Conservation (phyloP, 208 protist genomes). For the Strigomonas galati region DNA sequence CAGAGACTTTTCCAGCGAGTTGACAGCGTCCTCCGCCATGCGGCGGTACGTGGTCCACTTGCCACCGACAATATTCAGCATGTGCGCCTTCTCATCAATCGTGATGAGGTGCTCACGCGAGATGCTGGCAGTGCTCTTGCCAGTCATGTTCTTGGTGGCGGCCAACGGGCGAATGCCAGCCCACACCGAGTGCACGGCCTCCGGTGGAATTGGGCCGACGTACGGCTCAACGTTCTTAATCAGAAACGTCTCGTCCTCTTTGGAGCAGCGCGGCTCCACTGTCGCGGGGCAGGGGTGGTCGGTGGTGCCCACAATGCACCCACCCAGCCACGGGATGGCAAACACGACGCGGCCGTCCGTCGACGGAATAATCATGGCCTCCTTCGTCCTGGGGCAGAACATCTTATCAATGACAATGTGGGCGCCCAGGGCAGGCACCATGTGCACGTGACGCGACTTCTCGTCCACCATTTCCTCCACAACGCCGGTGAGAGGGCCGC, state of each 20-base stretch:
- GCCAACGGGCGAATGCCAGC: slow-evolving; percentile 85
- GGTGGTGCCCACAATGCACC: slow-evolving; percentile 94
- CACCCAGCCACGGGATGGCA: slow-evolving; percentile 90
- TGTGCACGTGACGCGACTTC: slow-evolving; percentile 33
- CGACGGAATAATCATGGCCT: slow-evolving; percentile 87
- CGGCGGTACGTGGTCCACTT: slow-evolving; percentile 97
- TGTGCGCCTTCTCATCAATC: slow-evolving; percentile 43
- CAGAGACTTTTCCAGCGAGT: slow-evolving; percentile 48
- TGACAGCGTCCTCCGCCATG: slow-evolving; percentile 91
- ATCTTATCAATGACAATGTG: slow-evolving; percentile 83
- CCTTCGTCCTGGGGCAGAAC: slow-evolving; percentile 69
- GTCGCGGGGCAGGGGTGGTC: slow-evolving; percentile 72
- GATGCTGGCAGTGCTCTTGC: slow-evolving; percentile 70
- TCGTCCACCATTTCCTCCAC: slow-evolving; percentile 80
- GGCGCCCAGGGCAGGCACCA: slow-evolving; percentile 76
- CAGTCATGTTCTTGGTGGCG: slow-evolving; percentile 15
- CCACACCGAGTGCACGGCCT: slow-evolving; percentile 81
- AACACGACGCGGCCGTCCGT: slow-evolving; percentile 94
- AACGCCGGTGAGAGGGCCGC: slow-evolving; percentile 80
- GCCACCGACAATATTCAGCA: slow-evolving; percentile 90
- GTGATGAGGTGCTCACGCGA: slow-evolving; percentile 92
- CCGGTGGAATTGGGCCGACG: slow-evolving; percentile 48
- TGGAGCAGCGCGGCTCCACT: slow-evolving; percentile 48
- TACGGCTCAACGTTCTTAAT: slow-evolving; percentile 66
- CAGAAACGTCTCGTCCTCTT: slow-evolving; percentile 87